Base-by-base conservation (phyloP, 139 green algal species). In the Picochlorum sp. region DNA sequence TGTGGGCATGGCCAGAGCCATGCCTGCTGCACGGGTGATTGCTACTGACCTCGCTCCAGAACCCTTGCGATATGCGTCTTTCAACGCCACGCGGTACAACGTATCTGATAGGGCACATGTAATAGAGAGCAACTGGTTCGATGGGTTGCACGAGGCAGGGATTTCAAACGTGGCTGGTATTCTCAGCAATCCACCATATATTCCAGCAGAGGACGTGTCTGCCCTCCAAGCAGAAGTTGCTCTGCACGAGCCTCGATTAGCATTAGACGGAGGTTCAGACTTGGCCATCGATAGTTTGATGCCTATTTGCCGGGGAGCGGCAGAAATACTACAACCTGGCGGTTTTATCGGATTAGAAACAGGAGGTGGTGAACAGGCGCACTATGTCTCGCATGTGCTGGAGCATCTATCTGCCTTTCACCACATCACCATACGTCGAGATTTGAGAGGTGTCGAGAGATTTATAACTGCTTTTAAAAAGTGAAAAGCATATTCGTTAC, bases 141-240 rank as follows among this genome's bases (percentile, higher is more conserved):
- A 78, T 26, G 82, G 87, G 0, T 49, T 96, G 54, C 23, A 71
- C 28, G 54, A 28, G 9, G 45, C 54, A 37, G 62, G 56, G 2
- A 50, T 64, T 30, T 57, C 37, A 28, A 72, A 83, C 10, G 45
- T 96, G 9, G 79, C 71, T n/a, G 92, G 88, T 14, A 60, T 97
- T 5, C 66, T 97, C 6, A 90, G 78, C 73, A 97, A 97, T 73
- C 91, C 91, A 13, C 91, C 91, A 4, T 97, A 97, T 80, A 96
- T 97, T 23, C 76, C 82, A 3, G 50, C 51, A 0, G 32, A 57
- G 1, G 24, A 89, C 44, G 79, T 98, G 73, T 32, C 50, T 1
- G 66, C 61, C 8, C 65, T 94, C 72, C 85, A 79, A 65, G 64
- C 64, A 26, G 70, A 79, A 51, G 70, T 79, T 14, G 73, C 51